Conservation (phyloP, 176 grass and related monocot genomes). For the Rhynchospora pubera region DNA sequence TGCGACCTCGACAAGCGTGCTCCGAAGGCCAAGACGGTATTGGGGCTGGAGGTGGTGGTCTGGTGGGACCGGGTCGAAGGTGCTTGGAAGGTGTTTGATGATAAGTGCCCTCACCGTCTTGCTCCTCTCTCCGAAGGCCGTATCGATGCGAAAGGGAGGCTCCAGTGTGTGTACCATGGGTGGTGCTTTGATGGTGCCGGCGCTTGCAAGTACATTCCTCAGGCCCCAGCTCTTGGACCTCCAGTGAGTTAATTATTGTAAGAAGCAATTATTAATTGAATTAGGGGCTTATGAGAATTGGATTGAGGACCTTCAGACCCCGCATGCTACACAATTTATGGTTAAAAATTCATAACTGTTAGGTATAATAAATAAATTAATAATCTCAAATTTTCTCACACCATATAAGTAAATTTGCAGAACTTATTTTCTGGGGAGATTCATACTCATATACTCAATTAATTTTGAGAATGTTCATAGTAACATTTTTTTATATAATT, state of each 20-base stretch:
- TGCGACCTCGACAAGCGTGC: conserved; percentile 76
- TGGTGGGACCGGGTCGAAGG: conserved; percentile 58
- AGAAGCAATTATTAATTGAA: neutral
- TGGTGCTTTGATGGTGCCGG: conserved; percentile 97
- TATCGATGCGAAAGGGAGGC: conserved; percentile 60
- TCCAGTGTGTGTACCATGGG: conserved; percentile 94
- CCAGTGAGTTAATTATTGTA: conserved; percentile 17
- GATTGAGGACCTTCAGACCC: neutral
- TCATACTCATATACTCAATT: neutral
- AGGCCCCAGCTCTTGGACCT: conserved; percentile 61
- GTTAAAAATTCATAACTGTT: neutral
- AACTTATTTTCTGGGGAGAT: neutral
- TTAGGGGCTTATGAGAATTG: neutral
- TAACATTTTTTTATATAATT: too few relatives aligned
- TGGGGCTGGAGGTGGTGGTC: conserved; percentile 67
- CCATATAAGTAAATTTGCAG: neutral
- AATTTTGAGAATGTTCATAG: neutral
- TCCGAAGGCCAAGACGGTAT: conserved; percentile 72
- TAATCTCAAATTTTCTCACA: neutral
- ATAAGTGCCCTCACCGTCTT: conserved; percentile 72
- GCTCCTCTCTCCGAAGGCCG: conserved; percentile 89
- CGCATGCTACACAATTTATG: neutral
- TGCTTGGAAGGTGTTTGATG: conserved; percentile 83
- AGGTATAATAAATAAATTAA: neutral
- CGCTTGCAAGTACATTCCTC: conserved; percentile 72